Evolutionary conservation across 257 asterid genomes (phyloP).

Genomic region (Solanum habrochaites): DNA sequence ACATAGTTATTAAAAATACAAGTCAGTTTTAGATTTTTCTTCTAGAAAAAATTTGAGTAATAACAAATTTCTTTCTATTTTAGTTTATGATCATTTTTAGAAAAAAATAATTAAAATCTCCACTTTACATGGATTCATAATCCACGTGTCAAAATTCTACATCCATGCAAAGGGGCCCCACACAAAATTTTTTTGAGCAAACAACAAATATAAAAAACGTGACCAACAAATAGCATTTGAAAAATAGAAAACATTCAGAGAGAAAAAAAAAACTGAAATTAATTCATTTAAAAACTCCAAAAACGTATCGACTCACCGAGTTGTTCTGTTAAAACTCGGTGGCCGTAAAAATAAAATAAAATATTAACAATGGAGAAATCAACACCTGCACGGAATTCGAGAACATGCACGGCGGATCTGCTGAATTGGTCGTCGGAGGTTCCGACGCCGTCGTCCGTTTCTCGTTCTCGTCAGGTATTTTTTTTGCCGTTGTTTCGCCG

Average conservation of each 20-base stretch:
- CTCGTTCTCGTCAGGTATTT: slow-evolving; percentile 15
- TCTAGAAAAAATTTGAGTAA: background rate
- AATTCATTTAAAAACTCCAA: background rate
- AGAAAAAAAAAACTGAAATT: background rate
- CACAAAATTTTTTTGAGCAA: background rate
- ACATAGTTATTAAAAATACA: background rate
- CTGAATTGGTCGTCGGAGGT: slow-evolving; percentile 50
- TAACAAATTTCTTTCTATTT: background rate
- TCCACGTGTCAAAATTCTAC: background rate
- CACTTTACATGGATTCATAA: background rate
- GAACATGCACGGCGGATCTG: slow-evolving; percentile 58
- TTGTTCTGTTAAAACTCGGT: background rate
- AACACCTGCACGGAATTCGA: slow-evolving; percentile 44
- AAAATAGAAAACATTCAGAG: background rate
- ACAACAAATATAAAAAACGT: background rate
- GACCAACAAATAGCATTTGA: background rate
- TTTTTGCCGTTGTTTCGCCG: background rate
- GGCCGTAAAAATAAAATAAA: background rate
- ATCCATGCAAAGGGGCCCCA: background rate
- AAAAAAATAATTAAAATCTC: background rate
- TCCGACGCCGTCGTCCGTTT: slow-evolving; percentile 14
- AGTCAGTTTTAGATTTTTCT: background rate
- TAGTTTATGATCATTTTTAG: background rate
- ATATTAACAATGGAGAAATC: slow-evolving; percentile 16
- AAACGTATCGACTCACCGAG: background rate